Base-by-base conservation (phyloP, 164 flowering plant species). In the Vitis amurensis region DNA sequence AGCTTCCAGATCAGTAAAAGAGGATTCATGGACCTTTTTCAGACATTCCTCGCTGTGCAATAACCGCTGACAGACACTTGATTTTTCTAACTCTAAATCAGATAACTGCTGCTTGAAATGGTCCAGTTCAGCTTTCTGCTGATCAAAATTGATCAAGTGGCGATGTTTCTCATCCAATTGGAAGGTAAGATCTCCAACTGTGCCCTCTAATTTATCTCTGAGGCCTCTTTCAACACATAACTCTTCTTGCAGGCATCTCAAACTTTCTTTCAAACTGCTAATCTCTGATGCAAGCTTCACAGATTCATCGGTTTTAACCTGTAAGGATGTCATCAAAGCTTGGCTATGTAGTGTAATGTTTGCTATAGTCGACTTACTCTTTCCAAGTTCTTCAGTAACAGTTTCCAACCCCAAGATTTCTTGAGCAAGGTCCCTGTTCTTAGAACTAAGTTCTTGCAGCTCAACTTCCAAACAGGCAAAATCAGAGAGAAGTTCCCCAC, bases 71-170 rank as follows among this genome's bases (percentile, higher is more conserved):
- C 65, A 58, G 63, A 85, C 17, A 61, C 68, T 74, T 51, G 81
- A 79, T 53, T 87, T 89, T 71, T 92, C 92, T 52, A 78, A 51
- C 65, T 87, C 85, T 9, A 86, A 68, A 67, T 84, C 84, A 37
- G 81, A 71, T 29, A 80, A 73, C 76, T 71, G 77, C 73, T 85
- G 79, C 79, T 79, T 84, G 61, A 83, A 69, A 57, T 71, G 76
- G 44, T 74, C 55, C 63, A 87, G 47, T 75, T 87, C 91, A 72
- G 80, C 66, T 63, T 80, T 83, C 66, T 82, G 82, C 74, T 69
- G 66, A 8, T 80, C 80, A 68, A 80, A 75, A 59, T 74, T 64
- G 47, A 70, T 72, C 67, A 88, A 70, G 76, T 78, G 83, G 14
- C 74, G 78, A 59, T 82, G 66, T 70, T 75, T 84, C 77, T 79